Conservation (phyloP, 345 rosid species). For the Arabis alpina region DNA sequence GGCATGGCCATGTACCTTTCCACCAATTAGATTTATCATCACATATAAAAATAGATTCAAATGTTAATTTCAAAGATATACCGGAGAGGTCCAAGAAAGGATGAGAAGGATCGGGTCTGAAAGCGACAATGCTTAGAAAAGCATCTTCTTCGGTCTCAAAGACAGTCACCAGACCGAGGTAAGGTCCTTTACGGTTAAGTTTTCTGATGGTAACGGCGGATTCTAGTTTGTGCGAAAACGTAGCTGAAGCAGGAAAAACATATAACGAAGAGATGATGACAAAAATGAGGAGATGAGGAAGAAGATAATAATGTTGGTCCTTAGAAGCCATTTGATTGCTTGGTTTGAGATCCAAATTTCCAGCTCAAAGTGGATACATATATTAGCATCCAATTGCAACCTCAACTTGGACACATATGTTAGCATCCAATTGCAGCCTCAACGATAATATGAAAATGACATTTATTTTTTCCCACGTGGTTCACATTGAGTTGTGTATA, state of each 20-base stretch:
- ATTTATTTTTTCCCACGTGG: not conserved
- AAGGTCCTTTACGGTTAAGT: constrained; percentile 52
- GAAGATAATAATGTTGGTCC: constrained; percentile 7
- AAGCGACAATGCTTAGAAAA: constrained; percentile 43
- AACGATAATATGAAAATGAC: too few species aligned
- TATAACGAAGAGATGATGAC: constrained; percentile 19
- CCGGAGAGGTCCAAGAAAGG: constrained; percentile 61
- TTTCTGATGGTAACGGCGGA: constrained; percentile 34
- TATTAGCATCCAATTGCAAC: not conserved
- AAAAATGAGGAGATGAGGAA: constrained; percentile 12
- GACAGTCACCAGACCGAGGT: constrained; percentile 56
- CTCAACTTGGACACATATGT: too few species aligned
- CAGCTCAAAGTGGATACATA: too few species aligned
- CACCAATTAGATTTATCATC: too few species aligned
- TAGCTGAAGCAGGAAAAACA: constrained; percentile 28
- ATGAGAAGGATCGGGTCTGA: constrained; percentile 39
- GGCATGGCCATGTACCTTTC: too few species aligned
- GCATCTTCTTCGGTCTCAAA: constrained; percentile 51
- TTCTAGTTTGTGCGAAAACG: constrained; percentile 15
- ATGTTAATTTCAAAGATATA: not conserved
- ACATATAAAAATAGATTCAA: not conserved
- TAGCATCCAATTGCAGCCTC: not conserved
- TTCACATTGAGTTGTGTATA: not conserved
- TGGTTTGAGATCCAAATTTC: not conserved
- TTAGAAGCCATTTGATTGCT: constrained; percentile 27